These are phyloP conservation scores for Lentinula guzmanii DNA, from an alignment of 768 basidiomycete genomes.

Conservation along the genomic window DNA sequence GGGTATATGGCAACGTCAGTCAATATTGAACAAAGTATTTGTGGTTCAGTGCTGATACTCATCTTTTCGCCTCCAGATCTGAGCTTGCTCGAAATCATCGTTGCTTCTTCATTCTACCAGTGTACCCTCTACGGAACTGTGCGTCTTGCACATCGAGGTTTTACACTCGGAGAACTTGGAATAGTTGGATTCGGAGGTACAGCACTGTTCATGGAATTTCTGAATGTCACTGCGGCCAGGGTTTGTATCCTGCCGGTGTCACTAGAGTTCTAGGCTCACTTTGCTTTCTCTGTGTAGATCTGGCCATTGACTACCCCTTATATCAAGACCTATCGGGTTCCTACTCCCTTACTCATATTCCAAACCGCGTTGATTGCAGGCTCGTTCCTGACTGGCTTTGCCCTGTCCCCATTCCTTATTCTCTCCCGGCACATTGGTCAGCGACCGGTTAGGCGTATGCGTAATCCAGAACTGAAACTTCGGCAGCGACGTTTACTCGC, in stretches of 20 bases:
- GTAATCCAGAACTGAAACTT: slow-evolving; percentile 75
- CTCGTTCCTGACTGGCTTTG: slow-evolving; percentile 85
- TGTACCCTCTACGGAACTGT: slow-evolving; percentile 86
- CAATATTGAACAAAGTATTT: background rate
- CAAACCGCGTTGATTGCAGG: slow-evolving; percentile 92
- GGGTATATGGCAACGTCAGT: slow-evolving; percentile 70
- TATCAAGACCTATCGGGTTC: slow-evolving; percentile 88
- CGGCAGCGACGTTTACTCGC: slow-evolving; percentile 81
- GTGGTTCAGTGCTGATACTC: background rate
- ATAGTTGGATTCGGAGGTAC: slow-evolving; percentile 87
- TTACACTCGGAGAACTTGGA: slow-evolving; percentile 92
- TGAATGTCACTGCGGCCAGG: slow-evolving; percentile 77
- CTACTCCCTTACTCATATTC: slow-evolving; percentile 87
- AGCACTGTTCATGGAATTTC: slow-evolving; percentile 77
- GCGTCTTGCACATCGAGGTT: slow-evolving; percentile 87
- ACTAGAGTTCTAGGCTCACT: background rate
- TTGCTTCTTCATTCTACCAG: slow-evolving; percentile 81
- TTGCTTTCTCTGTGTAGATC: slow-evolving; percentile 40
- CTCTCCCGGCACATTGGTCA: slow-evolving; percentile 90
- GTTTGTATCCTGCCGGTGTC: slow-evolving; percentile 36
- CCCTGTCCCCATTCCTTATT: slow-evolving; percentile 89
- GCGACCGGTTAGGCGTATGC: slow-evolving; percentile 74
- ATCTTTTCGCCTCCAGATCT: slow-evolving; percentile 48
- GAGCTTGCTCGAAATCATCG: slow-evolving; percentile 65
- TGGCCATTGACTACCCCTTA: slow-evolving; percentile 75